Evolutionary conservation across 768 basidiomycete species (phyloP), one percentile per base, ranked within the genome.

Genomic region (Leccinum rimulosum): DNA sequence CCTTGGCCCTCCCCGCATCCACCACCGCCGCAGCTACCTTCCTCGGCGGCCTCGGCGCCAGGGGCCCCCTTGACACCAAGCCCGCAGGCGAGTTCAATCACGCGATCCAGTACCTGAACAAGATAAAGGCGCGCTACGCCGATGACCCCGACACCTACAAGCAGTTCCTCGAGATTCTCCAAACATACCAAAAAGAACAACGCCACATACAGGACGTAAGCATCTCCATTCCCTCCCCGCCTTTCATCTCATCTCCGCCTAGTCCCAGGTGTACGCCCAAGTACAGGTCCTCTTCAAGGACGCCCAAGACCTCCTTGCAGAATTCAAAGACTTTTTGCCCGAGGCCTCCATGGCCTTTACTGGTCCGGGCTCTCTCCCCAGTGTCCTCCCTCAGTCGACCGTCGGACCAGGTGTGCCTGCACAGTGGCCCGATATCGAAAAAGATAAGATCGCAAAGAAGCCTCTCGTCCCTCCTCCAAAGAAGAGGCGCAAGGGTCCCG

Each of bases 61-160:
- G 77, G 64, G 77, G 79, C 45, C 72, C 77, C 15, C 75, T 79
- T 40, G 84, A 85, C 63, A 75, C 77, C 61, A 83, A 82, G 55
- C 79, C 82, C 12, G 71, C 80, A 11, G 83, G 80, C 60, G 88
- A 98, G 69, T 97, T 94, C 77, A 88, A 90, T 72, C 89, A 96
- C 67, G 97, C 97, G 14, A 98, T 98, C 62, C 87, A 93, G 67
- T 99, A 95, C 73, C 87, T 99, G 67, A 98, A 97, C 83, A 96
- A 95, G 79, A 98, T 99, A 79, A 98, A 98, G 76, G 87, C 86
- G 17, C 87, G 95, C 22, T 98, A 89, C 73, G 75, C 84, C 11
- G 86, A 89, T 63, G 94, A 97, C 60, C 86, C 89, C n/a, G 93
- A 94, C 66, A 95, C 89, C 33, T 94, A 94, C 75, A 93, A 93